Base-by-base conservation (phyloP, 2,329 filamentous ascomycete species). In the Pezicula neosporulosa region DNA sequence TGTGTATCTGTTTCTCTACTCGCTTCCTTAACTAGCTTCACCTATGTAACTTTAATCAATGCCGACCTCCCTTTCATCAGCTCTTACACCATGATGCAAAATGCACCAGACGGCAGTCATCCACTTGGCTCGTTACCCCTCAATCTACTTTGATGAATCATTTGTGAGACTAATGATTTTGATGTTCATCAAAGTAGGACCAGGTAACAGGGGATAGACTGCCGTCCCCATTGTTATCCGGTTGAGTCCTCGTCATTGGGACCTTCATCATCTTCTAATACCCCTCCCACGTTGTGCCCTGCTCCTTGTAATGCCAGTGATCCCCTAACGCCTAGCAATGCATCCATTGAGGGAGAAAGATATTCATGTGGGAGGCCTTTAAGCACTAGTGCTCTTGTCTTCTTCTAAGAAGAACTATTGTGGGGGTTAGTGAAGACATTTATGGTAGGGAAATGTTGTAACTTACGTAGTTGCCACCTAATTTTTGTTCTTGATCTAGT, bases 401-500 rank as follows among this genome's bases (percentile, higher is more conserved):
- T 97, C 92, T 71, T 97, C 93, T 71, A 97, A 72, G 88, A 97
- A 97, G 86, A 96, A 97, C 86, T 90, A 53, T 43, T 42, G 52
- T 50, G 50, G 55, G 50, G 57, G 53, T 54, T 16, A 46, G 21
- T 15, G 21, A 4, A 9, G 27, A 10, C 46, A 24, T 36, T 30
- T 6, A 41, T 24, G 16, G 33, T 30, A 47, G 13, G 51, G 49
- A 55, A 54, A 44, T 55, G 28, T n/a, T 42, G 21, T 13, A 44
- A 82, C 85, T 78, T 78, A 90, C 86, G 77, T 88, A 99, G 76
- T 97, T 97, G 63, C 95, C 95, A 59, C 74, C 75, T 65, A 91
- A 63, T 81, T 99, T 99, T 81, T 99, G 94, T 70, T 97, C 94
- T 71, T 97, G 92, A 72, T 99, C 94, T 62, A 97, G 82, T 77